Base-by-base conservation (phyloP, 1,284 basidiomycete genomes). In the Ganoderma boninense region DNA sequence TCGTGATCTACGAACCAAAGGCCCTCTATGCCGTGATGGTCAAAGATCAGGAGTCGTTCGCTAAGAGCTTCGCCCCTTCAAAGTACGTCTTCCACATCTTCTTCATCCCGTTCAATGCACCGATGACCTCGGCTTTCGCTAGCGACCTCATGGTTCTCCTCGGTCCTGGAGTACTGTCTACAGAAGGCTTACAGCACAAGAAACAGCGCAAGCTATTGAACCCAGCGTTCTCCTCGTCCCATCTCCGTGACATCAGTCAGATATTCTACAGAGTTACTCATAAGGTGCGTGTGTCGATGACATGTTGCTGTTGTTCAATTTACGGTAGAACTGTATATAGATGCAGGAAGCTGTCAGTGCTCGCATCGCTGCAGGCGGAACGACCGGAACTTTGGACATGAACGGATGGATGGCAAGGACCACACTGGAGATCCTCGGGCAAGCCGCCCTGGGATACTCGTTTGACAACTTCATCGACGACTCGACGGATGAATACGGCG, bases 401-500 rank as follows among this genome's bases (percentile, higher is more conserved):
- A 54, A 66, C 7, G 46, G 59, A 1, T 71, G 70, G 70, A 63
- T 67, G 64, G 46, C 40, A 13, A 64, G 70, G 44, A 62, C 70
- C 18, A 62, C 64, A 20, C 64, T 71, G n/a, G 70, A 71, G n/a
- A 40, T 69, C 10, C 52, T 71, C 35, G 70, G 70, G 14, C 69
- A 65, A 52, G 69, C 66, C 3, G 66, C 49, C 2, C 61, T 71
- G 1, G 70, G 70, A 7, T 64, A 71, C 46, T 69, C 70, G 2
- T 71, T 71, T 49, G 70, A 71, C 29, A 54, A 59, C 20, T 62
- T 69, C 3, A 44, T 26, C 11, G 52, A 42, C 16, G 70, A 69
- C 43, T 65, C 59, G 43, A 64, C 66, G 1, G 71, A 77, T 60
- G 42, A 64, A 29, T 78, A 76, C 60, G 70, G 71, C 29, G 64